Evolutionary conservation across 169 alveolate genomes (phyloP).

Genomic region (Plasmodium berghei): DNA sequence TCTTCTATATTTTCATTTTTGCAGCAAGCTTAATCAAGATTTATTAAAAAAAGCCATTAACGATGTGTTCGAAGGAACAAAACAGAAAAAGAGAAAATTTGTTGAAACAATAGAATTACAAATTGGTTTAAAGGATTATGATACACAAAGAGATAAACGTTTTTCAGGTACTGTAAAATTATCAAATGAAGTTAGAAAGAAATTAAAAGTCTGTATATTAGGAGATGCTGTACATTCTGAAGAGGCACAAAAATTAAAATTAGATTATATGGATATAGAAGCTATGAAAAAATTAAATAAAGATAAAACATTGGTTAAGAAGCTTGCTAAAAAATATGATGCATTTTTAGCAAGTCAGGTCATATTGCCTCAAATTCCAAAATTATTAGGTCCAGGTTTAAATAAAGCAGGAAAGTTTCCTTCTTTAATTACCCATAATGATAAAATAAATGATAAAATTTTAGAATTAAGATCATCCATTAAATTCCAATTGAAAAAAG

Average conservation of each 20-base stretch:
- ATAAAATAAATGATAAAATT: conserved; percentile 96
- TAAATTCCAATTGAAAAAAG: conserved; percentile 96
- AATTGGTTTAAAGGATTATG: conserved; percentile 99
- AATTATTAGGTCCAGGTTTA: conserved; percentile 98
- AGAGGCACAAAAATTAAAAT: conserved; percentile 96
- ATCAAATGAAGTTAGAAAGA: conserved; percentile 97
- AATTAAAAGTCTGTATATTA: conserved; percentile 97
- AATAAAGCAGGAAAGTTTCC: conserved; percentile 99
- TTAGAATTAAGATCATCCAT: conserved; percentile 95
- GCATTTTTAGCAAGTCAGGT: conserved; percentile 99
- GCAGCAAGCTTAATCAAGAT: conserved; percentile 89
- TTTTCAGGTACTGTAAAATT: conserved; percentile 99
- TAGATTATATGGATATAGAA: conserved; percentile 98
- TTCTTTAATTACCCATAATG: conserved; percentile 97
- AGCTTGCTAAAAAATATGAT: conserved; percentile 96
- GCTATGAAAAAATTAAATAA: conserved; percentile 98
- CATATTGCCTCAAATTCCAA: conserved; percentile 98
- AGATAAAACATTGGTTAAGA: conserved; percentile 98
- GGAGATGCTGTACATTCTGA: conserved; percentile 99
- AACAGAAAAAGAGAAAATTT: conserved; percentile 96
- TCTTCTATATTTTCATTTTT: not conserved
- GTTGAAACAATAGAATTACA: conserved; percentile 99
- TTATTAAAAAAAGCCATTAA: conserved; percentile 92
- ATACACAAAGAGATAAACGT: conserved; percentile 99
- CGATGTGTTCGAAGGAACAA: conserved; percentile 94